These are phyloP conservation scores for Porcisia hertigi DNA, from an alignment of 208 protist genomes.

Conservation along the genomic window DNA sequence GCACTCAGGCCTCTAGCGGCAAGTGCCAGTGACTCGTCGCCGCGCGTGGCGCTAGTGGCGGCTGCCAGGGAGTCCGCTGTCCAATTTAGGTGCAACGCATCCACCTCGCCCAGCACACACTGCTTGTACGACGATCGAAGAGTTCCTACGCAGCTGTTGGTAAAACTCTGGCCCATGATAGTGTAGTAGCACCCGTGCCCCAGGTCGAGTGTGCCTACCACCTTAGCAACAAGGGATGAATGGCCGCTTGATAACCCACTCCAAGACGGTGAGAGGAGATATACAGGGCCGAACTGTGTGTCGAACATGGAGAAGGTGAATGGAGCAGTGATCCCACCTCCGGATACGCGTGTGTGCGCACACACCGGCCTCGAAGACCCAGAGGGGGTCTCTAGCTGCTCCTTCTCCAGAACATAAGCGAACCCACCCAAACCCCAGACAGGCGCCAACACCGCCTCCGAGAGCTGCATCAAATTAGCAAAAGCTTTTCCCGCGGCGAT, in stretches of 20 bases:
- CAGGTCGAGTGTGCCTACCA: conserved; percentile 16
- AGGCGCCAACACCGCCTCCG: conserved; percentile 30
- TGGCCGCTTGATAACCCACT: not conserved
- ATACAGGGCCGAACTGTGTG: conserved; percentile 24
- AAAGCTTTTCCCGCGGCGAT: not conserved
- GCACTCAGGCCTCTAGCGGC: conserved; percentile 8
- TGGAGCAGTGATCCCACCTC: conserved; percentile 1
- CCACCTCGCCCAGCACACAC: conserved; percentile 8
- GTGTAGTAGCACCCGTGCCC: conserved; percentile 13
- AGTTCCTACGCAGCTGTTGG: not conserved
- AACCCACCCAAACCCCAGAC: conserved; percentile 23
- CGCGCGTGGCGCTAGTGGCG: not conserved
- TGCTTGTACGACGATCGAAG: conserved; percentile 8
- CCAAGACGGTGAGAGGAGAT: conserved; percentile 2
- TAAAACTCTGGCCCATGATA: not conserved
- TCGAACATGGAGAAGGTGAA: conserved; percentile 35
- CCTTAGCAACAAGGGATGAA: not conserved
- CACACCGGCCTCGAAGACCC: conserved; percentile 11
- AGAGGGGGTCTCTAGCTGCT: not conserved
- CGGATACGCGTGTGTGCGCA: conserved; percentile 16
- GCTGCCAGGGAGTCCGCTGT: conserved; percentile 15
- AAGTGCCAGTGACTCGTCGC: not conserved
- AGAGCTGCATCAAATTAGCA: conserved; percentile 16
- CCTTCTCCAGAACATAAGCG: conserved; percentile 11
- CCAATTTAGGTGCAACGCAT: conserved; percentile 17